Base-by-base conservation (phyloP, 352 stramenopile genomes). In the Elongisporangium anandrum region DNA sequence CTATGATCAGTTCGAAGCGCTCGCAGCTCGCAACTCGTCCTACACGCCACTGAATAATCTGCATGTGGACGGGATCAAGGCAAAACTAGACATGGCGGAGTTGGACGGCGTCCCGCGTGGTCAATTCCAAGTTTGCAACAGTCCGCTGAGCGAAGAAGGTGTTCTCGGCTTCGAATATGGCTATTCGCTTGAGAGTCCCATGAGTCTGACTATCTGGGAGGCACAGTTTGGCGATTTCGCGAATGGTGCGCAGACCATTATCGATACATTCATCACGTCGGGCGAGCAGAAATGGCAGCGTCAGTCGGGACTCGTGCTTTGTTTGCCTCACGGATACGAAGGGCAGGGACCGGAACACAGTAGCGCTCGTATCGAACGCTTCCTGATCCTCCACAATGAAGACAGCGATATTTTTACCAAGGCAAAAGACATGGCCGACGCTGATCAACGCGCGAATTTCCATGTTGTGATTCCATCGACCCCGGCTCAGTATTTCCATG, bases 401-500 rank as follows among this genome's bases (percentile, higher is more conserved):
- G 81, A 95, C 53, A 57, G 68, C 20, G 81, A 93, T 55, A 62
- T 71, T 21, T 89, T 97, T 89, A 60, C 64, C 34, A 52, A 39
- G 2, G 54, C 65, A 1, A 62, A 70, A 47, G 68, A 79, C 50
- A 56, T 64, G 3, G 58, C 64, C 24, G 72, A 75, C 21, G 79
- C 75, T 7, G 77, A 84, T 59, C 75, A 73, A 54, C 69, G 72
- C 29, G 71, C 71, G 4, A 96, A 97, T 64, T 73, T 94, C 48
- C 79, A 90, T 54, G 82, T 95, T 17, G 65, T 88, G 29, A 85
- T 85, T 54, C 79, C 81, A 24, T 94, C 83, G 23, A 97, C 88
- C 0, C 95, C 96, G 0, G 96, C 96, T 4, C 97, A 99, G 72
- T 99, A 99, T 66, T 99, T 99, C 70, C 96, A 99, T 66, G 91